These are phyloP conservation scores for Komagataella kurtzmanii DNA, from an alignment of 805 yeast species.

Conservation along the genomic window DNA sequence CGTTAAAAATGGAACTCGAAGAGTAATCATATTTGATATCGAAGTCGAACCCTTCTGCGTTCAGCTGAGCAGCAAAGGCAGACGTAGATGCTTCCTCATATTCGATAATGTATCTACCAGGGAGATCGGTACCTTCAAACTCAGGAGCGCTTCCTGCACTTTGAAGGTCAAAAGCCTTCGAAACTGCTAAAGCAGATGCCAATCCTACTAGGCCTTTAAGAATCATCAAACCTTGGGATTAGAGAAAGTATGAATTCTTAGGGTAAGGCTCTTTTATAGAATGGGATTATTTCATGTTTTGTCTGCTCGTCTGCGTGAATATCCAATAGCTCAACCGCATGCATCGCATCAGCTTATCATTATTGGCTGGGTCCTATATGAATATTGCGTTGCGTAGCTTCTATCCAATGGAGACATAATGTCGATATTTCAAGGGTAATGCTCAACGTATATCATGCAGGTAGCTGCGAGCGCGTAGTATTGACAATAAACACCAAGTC, in stretches of 20 bases:
- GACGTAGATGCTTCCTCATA: neutral
- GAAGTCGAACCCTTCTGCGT: neutral
- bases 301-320: neutral
- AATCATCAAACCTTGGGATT: neutral
- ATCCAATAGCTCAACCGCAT: neutral
- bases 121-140: neutral
- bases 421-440: neutral
- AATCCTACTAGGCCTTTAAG: neutral
- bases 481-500: neutral
- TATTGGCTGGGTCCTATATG: neutral
- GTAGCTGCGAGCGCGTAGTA: neutral
- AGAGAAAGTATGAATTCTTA: too few relatives aligned
- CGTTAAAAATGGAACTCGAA: constrained; percentile 2
- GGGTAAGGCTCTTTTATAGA: neutral
- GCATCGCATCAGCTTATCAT: neutral
- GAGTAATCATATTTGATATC: constrained; percentile 1
- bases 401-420: neutral
- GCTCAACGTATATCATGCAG: neutral
- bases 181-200: neutral
- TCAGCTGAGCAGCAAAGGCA: neutral
- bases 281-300: neutral
- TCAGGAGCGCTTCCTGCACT: neutral
- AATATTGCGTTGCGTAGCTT: neutral
- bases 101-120: constrained; percentile 4
- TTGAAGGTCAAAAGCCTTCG: neutral